Base-by-base conservation (phyloP, 768 basidiomycete species). In the Leucocoprinus leucothites region DNA sequence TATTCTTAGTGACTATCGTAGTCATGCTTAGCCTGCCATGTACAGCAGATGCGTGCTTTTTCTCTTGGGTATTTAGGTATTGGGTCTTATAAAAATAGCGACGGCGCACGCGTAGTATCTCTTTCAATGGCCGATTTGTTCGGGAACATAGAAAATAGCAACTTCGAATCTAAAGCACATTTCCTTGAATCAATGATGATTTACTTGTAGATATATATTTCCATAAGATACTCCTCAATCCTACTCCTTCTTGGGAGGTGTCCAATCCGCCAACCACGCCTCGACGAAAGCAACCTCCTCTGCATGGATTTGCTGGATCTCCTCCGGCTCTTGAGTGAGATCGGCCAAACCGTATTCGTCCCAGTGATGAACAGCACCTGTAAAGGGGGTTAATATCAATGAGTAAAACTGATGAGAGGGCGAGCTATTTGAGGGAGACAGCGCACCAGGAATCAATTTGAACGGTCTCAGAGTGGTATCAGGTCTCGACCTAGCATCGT, bases 381-480 rank as follows among this genome's bases (percentile, higher is more conserved):
- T 11, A 11, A 31, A 31, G 6, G 5, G 6, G 5, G 31, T 5
- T 5, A 5, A 31, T 31, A 31, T 31, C 31, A 31, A 31, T 5
- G 31, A 5, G 11, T 5, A 11, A 11, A 31, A 5, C 5, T 16
- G 36, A 19, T 5, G 16, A 28, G 49, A 55, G 28, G 22, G 7
- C 14, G 28, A n/a, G 16, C 2, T 31, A 31, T 47, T 5, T n/a
- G n/a, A 31, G 16, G 8, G 9, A n/a, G 19, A 16, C 43, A 16
- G 75, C 86, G 22, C 60, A 93, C 93, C 77, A 9, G 87, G 86
- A 56, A 97, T 97, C 40, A 95, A 64, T 67, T 94, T 94, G 71
- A 93, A 93, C 0, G 95, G 95, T 36, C 79, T 76, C 34, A 84
- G 63, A 14, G 85, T 69, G 0, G 91, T 93, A 68, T 94, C 91